A percentile compares a stretch with the other conserved stretches of the same genome.
Conservation (phyloP, 1,139 yeast genomes). For the Candida sp. region DNA sequence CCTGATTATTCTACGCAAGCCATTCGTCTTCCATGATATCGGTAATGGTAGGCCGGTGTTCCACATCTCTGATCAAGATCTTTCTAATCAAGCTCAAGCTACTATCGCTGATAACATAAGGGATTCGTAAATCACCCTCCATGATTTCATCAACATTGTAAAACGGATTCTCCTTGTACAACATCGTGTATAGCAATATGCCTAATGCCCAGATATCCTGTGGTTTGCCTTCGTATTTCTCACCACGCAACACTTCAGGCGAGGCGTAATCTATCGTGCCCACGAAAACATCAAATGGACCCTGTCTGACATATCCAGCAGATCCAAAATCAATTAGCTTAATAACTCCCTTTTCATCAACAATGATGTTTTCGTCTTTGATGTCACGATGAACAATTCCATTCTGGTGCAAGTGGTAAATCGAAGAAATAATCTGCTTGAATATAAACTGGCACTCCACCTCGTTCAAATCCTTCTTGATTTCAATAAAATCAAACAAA, state of each 20-base stretch:
- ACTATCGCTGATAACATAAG: slow-evolving; percentile 61
- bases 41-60: slow-evolving; percentile 71
- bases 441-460: slow-evolving; percentile 77
- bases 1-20: slow-evolving; percentile 50
- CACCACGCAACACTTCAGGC: slow-evolving; percentile 91
- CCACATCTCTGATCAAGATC: slow-evolving; percentile 69
- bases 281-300: slow-evolving; percentile 96
- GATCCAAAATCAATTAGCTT: slow-evolving; percentile 96
- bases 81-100: slow-evolving; percentile 62
- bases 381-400: slow-evolving; percentile 96
- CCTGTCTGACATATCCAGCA: slow-evolving; percentile 87
- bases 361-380: slow-evolving; percentile 92
- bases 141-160: slow-evolving; percentile 94
- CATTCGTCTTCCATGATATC: slow-evolving; percentile 73
- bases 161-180: slow-evolving; percentile 96
- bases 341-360: slow-evolving; percentile 76
- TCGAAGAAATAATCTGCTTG: slow-evolving; percentile 77
- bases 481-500: slow-evolving; percentile 88
- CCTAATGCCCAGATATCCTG: slow-evolving; percentile 99
- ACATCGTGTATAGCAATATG: slow-evolving; percentile 81
- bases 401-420: slow-evolving; percentile 78
- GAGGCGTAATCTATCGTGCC: slow-evolving; percentile 98
- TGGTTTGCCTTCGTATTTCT: slow-evolving; percentile 87
- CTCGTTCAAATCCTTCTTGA: slow-evolving; percentile 79
- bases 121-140: slow-evolving; percentile 83